phyloP scores from a whole-genome alignment of 257 asterid genomes.

The Handroanthus guayacan region DNA sequence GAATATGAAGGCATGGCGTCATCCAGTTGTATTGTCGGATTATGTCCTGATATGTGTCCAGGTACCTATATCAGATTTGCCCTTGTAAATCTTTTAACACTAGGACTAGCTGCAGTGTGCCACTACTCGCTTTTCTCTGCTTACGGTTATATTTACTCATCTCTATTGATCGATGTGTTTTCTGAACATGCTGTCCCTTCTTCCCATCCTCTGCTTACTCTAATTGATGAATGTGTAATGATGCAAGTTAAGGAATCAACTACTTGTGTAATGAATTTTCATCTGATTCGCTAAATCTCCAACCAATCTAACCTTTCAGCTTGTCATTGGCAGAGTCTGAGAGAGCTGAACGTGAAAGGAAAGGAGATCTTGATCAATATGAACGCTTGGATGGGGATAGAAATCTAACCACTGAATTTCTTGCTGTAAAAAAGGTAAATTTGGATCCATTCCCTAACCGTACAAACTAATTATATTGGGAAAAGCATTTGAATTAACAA shows the following conservation, averaged over 20 bases:
- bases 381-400: conserved; percentile 98
- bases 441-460: conserved; percentile 7
- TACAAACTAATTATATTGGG: neutral
- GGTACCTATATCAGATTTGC: conserved; percentile 55
- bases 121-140: conserved; percentile 19
- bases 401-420: conserved; percentile 70
- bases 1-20: conserved; percentile 62
- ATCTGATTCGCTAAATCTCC: conserved; percentile 30
- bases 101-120: conserved; percentile 28
- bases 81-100: conserved; percentile 24
- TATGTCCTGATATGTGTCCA: conserved; percentile 98
- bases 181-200: neutral
- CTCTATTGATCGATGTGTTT: conserved; percentile 18
- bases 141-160: conserved; percentile 8
- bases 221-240: neutral
- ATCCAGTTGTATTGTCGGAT: conserved; percentile 72
- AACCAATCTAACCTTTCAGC: conserved; percentile 26
- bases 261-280: conserved; percentile 18
- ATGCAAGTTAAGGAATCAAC: conserved; percentile 2
- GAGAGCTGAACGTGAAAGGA: conserved; percentile 94
- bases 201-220: conserved; percentile 1
- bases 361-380: conserved; percentile 97
- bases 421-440: conserved; percentile 91
- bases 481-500: neutral
- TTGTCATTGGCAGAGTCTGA: conserved; percentile 70